Evolutionary conservation across 371 early-diverging fungal genomes (phyloP), one percentile per base, ranked within the genome.

Genomic region (Mucor sp.): DNA sequence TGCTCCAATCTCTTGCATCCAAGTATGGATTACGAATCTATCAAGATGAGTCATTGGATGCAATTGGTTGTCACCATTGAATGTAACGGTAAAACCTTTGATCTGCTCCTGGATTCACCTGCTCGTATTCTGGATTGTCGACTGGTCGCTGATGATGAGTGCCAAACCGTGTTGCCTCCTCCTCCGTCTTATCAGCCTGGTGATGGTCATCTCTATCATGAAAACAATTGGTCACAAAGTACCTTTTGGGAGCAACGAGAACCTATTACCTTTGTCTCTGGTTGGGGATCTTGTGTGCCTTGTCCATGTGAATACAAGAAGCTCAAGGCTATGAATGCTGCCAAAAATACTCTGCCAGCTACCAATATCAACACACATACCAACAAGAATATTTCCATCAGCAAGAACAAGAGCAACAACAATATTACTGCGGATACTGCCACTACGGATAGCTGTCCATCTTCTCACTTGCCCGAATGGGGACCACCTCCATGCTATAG

Each of bases 111-210:
- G 30, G 74, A 74, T 4, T 67, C 82, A 5, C 78, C 79, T 30
- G 66, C 71, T 17, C 78, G 72, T 35, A 68, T 80, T 30, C 59
- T 81, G 27, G 78, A 81, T 37, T 83, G 81, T 48, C 81, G 80
- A 9, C 47, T 77, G 8, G 81, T 83, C 0, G 71, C 74, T 15
- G 83, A 76, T 62, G 79, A 81, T 48, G 76, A 77, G 47, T 91
- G 85, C 50, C 91, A 85, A 70, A 97, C 95, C 2, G 91, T 87
- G 53, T 89, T 90, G 48, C 93, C 91, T 17, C 98, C 97, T 66
- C 94, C 93, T 14, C 89, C 92, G n/a, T 87, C 80, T 19, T 83
- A 78, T 88, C 89, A 93, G 14, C 87, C 87, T 21, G 90, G 76
- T 58, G 93, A 80, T 65, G 76, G 78, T 60, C 65, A 44, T 25